Percentiles rank a stretch among this genome's conserved stretches.
These are phyloP conservation scores for Moricandia moricandioides DNA, from an alignment of 345 rosid genomes.

Conservation along the genomic window DNA sequence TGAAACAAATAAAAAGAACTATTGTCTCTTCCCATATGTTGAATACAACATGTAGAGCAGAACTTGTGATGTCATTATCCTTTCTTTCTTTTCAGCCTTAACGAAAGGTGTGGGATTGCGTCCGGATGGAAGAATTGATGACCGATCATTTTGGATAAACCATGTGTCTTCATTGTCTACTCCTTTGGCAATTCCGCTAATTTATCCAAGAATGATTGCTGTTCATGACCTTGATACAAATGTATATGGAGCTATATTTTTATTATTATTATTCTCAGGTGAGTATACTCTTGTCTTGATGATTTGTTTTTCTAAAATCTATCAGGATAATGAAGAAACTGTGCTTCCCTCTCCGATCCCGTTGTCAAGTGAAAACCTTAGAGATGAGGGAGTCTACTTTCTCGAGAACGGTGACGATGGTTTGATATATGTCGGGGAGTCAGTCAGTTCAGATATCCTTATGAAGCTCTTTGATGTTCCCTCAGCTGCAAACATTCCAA, in stretches of 20 bases:
- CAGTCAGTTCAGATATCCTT: conserved; percentile 58
- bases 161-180: conserved; percentile 66
- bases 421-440: conserved; percentile 68
- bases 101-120: conserved; percentile 75
- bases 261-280: neutral
- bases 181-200: conserved; percentile 71
- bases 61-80: neutral
- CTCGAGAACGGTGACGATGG: conserved; percentile 93
- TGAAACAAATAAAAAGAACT: neutral
- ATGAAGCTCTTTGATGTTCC: conserved; percentile 60
- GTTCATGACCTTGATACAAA: conserved; percentile 69
- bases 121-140: conserved; percentile 82
- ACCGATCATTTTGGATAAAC: conserved; percentile 80
- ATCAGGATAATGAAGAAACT: conserved; percentile 50
- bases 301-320: conserved; percentile 5
- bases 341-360: conserved; percentile 65
- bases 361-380: conserved; percentile 78
- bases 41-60: too few relatives aligned
- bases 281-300: neutral
- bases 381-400: conserved; percentile 79
- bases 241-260: conserved; percentile 37
- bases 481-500: conserved; percentile 60
- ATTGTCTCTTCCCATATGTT: too few relatives aligned
- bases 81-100: conserved; percentile 52
- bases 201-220: conserved; percentile 84